Percentiles rank a stretch among this genome's conserved stretches.
Evolutionary conservation across 192 early-diverging fungal genomes (phyloP).

Genomic region (Obelidium mucronatum): DNA sequence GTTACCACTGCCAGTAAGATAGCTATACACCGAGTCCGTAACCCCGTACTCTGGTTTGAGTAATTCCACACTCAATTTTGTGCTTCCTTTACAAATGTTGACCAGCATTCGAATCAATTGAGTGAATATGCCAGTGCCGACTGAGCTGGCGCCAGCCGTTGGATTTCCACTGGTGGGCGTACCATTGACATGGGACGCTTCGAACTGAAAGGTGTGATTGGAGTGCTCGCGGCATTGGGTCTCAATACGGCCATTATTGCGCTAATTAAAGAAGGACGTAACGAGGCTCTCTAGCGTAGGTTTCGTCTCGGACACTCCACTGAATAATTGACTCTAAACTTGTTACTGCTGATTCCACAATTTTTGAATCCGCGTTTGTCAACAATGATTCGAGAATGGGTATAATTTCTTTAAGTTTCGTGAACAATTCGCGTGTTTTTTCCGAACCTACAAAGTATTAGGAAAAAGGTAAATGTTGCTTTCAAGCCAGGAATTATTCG

Average conservation of each 20-base stretch:
- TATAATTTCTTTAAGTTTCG: conserved; percentile 70
- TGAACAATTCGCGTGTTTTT: conserved; percentile 53
- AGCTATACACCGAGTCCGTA: conserved; percentile 5
- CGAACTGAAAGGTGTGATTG: background rate
- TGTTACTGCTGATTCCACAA: conserved; percentile 73
- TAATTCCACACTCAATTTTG: background rate
- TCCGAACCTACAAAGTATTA: conserved; percentile 11
- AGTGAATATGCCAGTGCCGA: conserved; percentile 4
- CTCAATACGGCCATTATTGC: conserved; percentile 61
- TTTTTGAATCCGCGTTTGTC: conserved; percentile 72
- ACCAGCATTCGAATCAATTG: conserved; percentile 12
- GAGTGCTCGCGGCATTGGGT: background rate
- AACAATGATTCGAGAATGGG: conserved; percentile 77
- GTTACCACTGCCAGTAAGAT: conserved; percentile 22
- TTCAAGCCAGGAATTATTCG: background rate
- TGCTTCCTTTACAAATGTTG: conserved; percentile 31
- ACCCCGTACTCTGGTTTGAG: background rate
- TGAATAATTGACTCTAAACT: conserved; percentile 70
- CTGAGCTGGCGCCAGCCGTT: background rate
- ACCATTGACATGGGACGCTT: background rate
- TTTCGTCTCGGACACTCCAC: conserved; percentile 62
- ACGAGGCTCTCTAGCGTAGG: conserved; percentile 67
- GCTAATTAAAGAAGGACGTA: conserved; percentile 60
- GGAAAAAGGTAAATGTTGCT: background rate
- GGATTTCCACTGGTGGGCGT: background rate